These are phyloP conservation scores for Xylariales sp. DNA, from an alignment of 2,329 filamentous ascomycete genomes.

Conservation along the genomic window DNA sequence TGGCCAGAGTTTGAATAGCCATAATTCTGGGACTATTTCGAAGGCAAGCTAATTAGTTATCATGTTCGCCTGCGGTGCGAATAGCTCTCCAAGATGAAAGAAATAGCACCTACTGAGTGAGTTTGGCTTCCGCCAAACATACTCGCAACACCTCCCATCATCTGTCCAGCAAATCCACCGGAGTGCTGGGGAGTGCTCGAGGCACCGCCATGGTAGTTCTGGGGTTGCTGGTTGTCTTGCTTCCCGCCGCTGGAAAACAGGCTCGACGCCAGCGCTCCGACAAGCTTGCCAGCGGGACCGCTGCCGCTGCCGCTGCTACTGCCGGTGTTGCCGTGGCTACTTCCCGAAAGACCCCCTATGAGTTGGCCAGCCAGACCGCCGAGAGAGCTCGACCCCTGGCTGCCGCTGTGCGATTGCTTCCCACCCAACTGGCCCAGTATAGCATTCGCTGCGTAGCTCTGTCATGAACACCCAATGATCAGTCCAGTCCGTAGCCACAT, in stretches of 20 bases:
- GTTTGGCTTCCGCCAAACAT: slow-evolving; percentile 46
- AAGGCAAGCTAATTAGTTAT: no score
- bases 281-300: slow-evolving; percentile 44
- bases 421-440: slow-evolving; percentile 40
- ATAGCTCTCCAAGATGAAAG: slow-evolving; percentile 11
- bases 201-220: slow-evolving; percentile 47
- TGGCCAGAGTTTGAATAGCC: slow-evolving; percentile 57
- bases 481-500: no score
- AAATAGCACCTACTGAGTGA: slow-evolving; percentile 29
- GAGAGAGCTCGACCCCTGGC: slow-evolving; percentile 19
- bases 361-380: slow-evolving; percentile 15
- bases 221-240: slow-evolving; percentile 40
- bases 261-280: slow-evolving; percentile 52
- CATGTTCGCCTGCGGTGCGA: no score
- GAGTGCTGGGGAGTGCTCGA: slow-evolving; percentile 33
- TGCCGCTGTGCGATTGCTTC: slow-evolving; percentile 22
- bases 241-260: slow-evolving; percentile 41
- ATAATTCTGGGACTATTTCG: slow-evolving; percentile 44
- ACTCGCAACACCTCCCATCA: slow-evolving; percentile 51
- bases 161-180: slow-evolving; percentile 45
- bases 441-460: slow-evolving; percentile 59
- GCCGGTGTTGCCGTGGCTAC: slow-evolving; percentile 16
- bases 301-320: slow-evolving; percentile 17
- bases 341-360: slow-evolving; percentile 10
- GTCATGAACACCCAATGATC: slow-evolving; percentile 14